Percentiles rank a stretch among this genome's conserved stretches.
Conservation (phyloP, 2,329 filamentous ascomycete species). For the Claviceps cyperi region DNA sequence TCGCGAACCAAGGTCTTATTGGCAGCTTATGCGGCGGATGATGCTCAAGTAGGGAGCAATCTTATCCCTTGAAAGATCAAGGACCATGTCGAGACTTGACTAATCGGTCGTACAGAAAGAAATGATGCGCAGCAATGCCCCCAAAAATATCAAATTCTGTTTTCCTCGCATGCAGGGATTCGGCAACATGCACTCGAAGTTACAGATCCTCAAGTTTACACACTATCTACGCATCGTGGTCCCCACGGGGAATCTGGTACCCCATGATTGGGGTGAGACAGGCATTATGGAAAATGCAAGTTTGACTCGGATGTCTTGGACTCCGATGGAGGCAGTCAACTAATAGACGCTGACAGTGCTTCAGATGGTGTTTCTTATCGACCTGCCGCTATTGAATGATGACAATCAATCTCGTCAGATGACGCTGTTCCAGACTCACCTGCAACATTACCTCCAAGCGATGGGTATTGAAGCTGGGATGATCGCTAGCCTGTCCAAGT, state of each 20-base stretch:
- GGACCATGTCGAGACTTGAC: neutral
- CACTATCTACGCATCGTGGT: conserved; percentile 64
- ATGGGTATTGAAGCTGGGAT: conserved; percentile 51
- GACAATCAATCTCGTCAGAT: conserved; percentile 16
- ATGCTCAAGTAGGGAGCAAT: conserved; percentile 31
- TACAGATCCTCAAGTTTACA: conserved; percentile 74
- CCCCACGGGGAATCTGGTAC: conserved; percentile 73
- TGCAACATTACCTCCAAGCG: conserved; percentile 55
- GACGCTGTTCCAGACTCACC: conserved; percentile 50
- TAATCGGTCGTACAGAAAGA: conserved; percentile 21
- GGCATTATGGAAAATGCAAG: conserved; percentile 73
- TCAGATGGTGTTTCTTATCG: conserved; percentile 77
- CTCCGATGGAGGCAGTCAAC: neutral
- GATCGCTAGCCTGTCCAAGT: conserved; percentile 53
- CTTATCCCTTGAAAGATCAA: neutral
- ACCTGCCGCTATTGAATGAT: conserved; percentile 54
- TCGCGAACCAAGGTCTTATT: conserved; percentile 47
- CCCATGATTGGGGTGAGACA: conserved; percentile 80
- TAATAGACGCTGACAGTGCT: neutral
- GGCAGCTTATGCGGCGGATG: conserved; percentile 38
- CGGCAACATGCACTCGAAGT: conserved; percentile 83
- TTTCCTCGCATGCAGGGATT: conserved; percentile 69
- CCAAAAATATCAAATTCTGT: conserved; percentile 49
- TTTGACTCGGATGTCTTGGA: neutral
- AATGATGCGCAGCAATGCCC: conserved; percentile 33